A percentile compares a stretch with the other conserved stretches of the same genome.
These are phyloP conservation scores for Teunomyces panamensis DNA, from an alignment of 805 yeast species.

Conservation along the genomic window DNA sequence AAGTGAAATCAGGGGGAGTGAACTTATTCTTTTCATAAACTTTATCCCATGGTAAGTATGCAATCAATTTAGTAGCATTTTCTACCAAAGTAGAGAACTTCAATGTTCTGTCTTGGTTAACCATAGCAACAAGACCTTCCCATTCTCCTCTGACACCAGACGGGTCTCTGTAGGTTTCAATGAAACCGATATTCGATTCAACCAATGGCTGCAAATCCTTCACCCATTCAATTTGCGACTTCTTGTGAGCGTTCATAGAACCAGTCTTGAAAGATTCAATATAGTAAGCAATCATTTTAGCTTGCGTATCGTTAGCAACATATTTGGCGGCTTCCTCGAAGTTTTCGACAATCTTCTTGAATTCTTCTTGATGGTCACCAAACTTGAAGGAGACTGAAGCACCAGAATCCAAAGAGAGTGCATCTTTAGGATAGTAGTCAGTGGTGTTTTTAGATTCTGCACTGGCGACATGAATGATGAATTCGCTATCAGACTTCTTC, in stretches of 20 bases:
- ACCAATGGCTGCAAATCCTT: slow-evolving; percentile 75
- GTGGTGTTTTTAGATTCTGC: slow-evolving; percentile 49
- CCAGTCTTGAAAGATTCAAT: slow-evolving; percentile 74
- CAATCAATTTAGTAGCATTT: slow-evolving; percentile 62
- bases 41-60: slow-evolving; percentile 72
- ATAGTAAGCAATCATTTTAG: slow-evolving; percentile 62
- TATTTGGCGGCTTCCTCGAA: slow-evolving; percentile 54
- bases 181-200: slow-evolving; percentile 80
- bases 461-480: slow-evolving; percentile 68
- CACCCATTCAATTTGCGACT: slow-evolving; percentile 85
- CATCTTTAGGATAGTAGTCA: slow-evolving; percentile 48
- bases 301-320: slow-evolving; percentile 74
- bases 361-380: slow-evolving; percentile 76
- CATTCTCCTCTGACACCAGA: slow-evolving; percentile 91
- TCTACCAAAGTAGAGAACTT: slow-evolving; percentile 71
- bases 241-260: slow-evolving; percentile 78
- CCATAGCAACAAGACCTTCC: slow-evolving; percentile 91
- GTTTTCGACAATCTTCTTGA: slow-evolving; percentile 53
- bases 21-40: slow-evolving; percentile 80
- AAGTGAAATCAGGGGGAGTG: slow-evolving; percentile 90
- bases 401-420: slow-evolving; percentile 37
- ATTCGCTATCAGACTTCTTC: slow-evolving; percentile 48
- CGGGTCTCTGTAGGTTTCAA: slow-evolving; percentile 91
- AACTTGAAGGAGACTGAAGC: slow-evolving; percentile 52
- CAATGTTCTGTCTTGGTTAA: slow-evolving; percentile 79